These are phyloP conservation scores for Deinandra increscens DNA, from an alignment of 129 eudicot species.

Conservation along the genomic window DNA sequence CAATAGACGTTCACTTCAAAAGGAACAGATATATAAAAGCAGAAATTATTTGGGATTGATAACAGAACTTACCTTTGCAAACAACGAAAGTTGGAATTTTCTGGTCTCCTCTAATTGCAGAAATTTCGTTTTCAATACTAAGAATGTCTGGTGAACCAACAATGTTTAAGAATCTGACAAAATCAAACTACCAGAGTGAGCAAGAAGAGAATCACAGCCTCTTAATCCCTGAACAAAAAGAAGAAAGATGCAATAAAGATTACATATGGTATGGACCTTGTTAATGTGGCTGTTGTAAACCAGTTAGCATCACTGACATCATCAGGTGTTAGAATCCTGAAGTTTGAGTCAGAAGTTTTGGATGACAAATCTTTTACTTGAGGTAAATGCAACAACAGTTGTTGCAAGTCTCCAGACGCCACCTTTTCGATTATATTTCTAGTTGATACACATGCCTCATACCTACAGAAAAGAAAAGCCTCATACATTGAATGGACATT, in stretches of 20 bases:
- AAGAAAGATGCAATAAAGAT: slow-evolving; percentile 19
- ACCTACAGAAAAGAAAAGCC: slow-evolving; percentile 44
- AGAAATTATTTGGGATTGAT: not conserved
- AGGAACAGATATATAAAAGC: slow-evolving; percentile 13
- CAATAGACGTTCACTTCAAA: not conserved
- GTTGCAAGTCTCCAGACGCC: slow-evolving; percentile 67
- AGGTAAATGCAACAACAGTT: slow-evolving; percentile 59
- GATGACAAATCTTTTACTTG: slow-evolving; percentile 50
- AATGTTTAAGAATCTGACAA: slow-evolving; percentile 59
- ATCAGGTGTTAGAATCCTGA: slow-evolving; percentile 57
- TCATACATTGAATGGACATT: not conserved
- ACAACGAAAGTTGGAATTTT: slow-evolving; percentile 74
- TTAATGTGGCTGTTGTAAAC: slow-evolving; percentile 72
- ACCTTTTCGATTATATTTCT: slow-evolving; percentile 53
- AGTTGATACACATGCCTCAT: slow-evolving; percentile 51
- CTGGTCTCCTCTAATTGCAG: slow-evolving; percentile 83
- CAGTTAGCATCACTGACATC: slow-evolving; percentile 39
- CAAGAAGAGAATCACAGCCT: slow-evolving; percentile 7
- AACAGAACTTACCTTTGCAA: slow-evolving; percentile 32
- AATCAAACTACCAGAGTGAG: slow-evolving; percentile 13
- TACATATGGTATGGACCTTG: slow-evolving; percentile 50
- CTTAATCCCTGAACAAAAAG: not conserved
- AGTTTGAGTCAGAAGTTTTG: slow-evolving; percentile 55
- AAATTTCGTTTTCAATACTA: slow-evolving; percentile 58
- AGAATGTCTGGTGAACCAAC: slow-evolving; percentile 53